phyloP scores from a whole-genome alignment of 352 stramenopile species.

The Proteromonas lacertae region DNA sequence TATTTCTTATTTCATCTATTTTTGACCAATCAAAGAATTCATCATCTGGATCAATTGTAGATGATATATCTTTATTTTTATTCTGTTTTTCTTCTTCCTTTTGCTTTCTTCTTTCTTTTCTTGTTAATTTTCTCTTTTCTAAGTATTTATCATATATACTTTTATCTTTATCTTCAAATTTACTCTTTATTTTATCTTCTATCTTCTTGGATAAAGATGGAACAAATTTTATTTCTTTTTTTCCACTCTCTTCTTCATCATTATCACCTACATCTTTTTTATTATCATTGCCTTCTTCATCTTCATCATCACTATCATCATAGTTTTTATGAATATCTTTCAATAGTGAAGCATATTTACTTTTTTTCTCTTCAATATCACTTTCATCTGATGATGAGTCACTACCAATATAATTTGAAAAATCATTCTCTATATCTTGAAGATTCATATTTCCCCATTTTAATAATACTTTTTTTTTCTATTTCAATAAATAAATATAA shows the following conservation, averaged over 20 bases:
- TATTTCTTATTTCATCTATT: neutral
- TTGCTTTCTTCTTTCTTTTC: too few relatives aligned
- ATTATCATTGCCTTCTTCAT: slow-evolving; percentile 4
- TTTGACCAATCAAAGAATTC: too few relatives aligned
- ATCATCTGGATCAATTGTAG: too few relatives aligned
- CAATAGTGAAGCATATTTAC: slow-evolving; percentile 6
- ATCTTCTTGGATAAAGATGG: slow-evolving; percentile 6
- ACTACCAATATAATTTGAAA: slow-evolving; percentile 61
- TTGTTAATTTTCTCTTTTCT: too few relatives aligned
- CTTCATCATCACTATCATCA: slow-evolving; percentile 14
- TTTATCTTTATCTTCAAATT: slow-evolving; percentile 18
- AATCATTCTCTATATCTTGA: slow-evolving; percentile 63
- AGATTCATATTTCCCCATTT: too few relatives aligned
- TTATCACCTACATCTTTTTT: slow-evolving; percentile 3
- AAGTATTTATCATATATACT: too few relatives aligned
- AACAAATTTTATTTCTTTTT: too few relatives aligned
- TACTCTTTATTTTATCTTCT: slow-evolving; percentile 9
- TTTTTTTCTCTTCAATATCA: slow-evolving; percentile 11
- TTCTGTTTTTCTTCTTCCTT: too few relatives aligned
- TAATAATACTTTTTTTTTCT: too few relatives aligned
- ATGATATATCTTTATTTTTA: neutral
- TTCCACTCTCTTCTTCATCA: slow-evolving; percentile 5
- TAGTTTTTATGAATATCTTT: slow-evolving; percentile 8
- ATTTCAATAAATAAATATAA: neutral
- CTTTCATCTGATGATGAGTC: slow-evolving; percentile 15